Evolutionary conservation across 495 filamentous ascomycete genomes (phyloP), one percentile per base, ranked within the genome.

Genomic region (Geoglossum glabrum): DNA sequence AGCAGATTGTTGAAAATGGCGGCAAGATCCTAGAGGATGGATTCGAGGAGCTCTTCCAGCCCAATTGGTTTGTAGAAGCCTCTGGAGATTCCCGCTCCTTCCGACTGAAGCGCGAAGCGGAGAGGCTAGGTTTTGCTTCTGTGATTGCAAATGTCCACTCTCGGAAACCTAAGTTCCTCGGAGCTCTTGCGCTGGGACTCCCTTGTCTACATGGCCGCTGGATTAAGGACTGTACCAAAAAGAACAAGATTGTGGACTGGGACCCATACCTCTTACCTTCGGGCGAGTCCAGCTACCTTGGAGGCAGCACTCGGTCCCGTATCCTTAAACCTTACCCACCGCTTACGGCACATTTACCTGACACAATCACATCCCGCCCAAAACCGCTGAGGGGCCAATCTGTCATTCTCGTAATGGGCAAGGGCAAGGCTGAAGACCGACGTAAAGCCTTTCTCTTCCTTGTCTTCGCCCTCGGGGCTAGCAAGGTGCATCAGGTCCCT

Each of bases 91-190:
- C 8, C 19, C 30, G 19, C 13, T 40, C 61, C 0, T 69, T 85
- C 19, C 63, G 65, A 1, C 68, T 85, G 25, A 79, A 70, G 0
- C 43, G 69, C 0, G 67, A 69, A 13, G 77, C 80, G 28, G 66
- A 73, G 19, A 65, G 73, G 11, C 69, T 83, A 0, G 86, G 87
- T 4, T 97, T 98, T 67, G 76, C 82, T 0, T 87, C 84, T 25
- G 71, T 97, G 19, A 88, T 98, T 60, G 83, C 92, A 0, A 85
- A 96, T 66, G 77, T 78, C 28, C 83, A 95, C 67, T 93, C 84
- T 13, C 81, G 92, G n/a, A 84, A 85, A 57, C 79, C 81, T 36
- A 98, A 98, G 61, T 95, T 92, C 68, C 84, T 98, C 76, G 90
- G 97, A 67, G 92, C 92, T 0, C 79, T 98, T 13, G 90, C 93